A percentile compares a stretch with the other conserved stretches of the same genome.
Conservation (phyloP, 495 filamentous ascomycete genomes). For the Lichina pygmaea region DNA sequence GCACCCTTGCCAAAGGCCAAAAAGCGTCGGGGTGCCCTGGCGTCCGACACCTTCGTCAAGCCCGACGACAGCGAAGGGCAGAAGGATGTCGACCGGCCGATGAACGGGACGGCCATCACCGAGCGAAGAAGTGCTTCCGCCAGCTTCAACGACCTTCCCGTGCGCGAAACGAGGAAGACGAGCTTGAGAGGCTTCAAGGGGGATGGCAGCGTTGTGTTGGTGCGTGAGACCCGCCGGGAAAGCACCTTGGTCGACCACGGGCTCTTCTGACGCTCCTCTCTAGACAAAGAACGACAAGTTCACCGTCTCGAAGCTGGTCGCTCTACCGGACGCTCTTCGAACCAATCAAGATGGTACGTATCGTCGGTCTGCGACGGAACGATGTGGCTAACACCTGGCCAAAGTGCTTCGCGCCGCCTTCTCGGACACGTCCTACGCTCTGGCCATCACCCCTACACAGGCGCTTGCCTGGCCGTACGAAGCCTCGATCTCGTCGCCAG, state of each 20-base stretch:
- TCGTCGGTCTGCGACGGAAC: no score
- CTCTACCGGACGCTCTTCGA: conserved; percentile 47
- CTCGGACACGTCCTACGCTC: conserved; percentile 38
- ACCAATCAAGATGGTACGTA: no score
- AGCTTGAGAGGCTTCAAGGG: conserved; percentile 21
- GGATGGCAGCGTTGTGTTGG: conserved; percentile 35
- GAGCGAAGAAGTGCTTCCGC: not conserved
- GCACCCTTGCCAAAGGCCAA: conserved; percentile 35
- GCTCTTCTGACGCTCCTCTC: not conserved
- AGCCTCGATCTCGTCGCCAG: conserved; percentile 19
- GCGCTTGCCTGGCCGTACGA: conserved; percentile 79
- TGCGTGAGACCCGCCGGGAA: conserved; percentile 13
- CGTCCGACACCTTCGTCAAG: conserved; percentile 22
- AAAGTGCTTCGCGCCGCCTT: conserved; percentile 22
- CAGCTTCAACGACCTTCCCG: conserved; percentile 9
- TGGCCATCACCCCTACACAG: conserved; percentile 50
- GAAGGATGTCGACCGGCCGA: conserved; percentile 8
- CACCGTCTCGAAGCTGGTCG: conserved; percentile 58
- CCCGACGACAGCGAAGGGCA: conserved; percentile 7
- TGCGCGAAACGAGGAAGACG: conserved; percentile 20
- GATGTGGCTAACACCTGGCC: not conserved
- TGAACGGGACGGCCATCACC: conserved; percentile 9
- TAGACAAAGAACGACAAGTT: conserved; percentile 76
- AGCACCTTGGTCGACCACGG: conserved; percentile 7
- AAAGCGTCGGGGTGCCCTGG: conserved; percentile 34